Percentiles rank a stretch among this genome's conserved stretches.
phyloP scores from a whole-genome alignment of 2,329 filamentous ascomycete species.

The Botrytis cinerea region DNA sequence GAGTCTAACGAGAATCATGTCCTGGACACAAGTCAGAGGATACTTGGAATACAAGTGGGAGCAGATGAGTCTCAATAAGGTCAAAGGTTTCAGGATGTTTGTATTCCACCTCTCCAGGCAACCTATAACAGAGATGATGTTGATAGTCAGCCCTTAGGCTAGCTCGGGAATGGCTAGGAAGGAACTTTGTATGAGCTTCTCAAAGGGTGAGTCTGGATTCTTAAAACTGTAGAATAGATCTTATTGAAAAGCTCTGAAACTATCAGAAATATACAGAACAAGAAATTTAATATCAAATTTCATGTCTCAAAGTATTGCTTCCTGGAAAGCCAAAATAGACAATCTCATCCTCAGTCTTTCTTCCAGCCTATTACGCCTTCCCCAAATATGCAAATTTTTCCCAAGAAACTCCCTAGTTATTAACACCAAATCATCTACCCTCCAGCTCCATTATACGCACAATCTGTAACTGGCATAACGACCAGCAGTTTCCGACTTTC shows the following conservation, averaged over 20 bases:
- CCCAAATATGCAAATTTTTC: constrained; percentile 28
- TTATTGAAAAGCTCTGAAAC: constrained; percentile 8
- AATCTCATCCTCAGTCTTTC: constrained; percentile 7
- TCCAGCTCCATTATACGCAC: constrained; percentile 52
- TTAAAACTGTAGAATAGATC: constrained; percentile 9
- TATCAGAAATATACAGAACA: constrained; percentile 11
- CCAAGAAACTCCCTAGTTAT: constrained; percentile 28
- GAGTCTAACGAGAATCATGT: neutral
- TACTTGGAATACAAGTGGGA: neutral
- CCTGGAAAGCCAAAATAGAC: constrained; percentile 5
- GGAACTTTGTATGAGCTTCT: neutral
- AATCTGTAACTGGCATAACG: constrained; percentile 92
- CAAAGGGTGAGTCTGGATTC: neutral
- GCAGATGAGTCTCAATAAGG: neutral
- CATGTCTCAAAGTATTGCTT: neutral
- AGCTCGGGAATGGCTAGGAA: neutral
- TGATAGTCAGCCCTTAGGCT: neutral
- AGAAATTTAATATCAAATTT: constrained; percentile 1
- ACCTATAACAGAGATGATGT: neutral
- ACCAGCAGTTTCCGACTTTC: constrained; percentile 91
- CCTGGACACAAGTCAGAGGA: neutral
- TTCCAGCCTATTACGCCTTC: constrained; percentile 17
- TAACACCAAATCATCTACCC: constrained; percentile 27
- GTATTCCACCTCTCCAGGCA: neutral
- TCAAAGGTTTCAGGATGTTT: neutral